Percentiles rank a stretch among this genome's conserved stretches.
These are phyloP conservation scores for Alternaria hordeiaustralica DNA, from an alignment of 2,329 filamentous ascomycete genomes.

Conservation along the genomic window DNA sequence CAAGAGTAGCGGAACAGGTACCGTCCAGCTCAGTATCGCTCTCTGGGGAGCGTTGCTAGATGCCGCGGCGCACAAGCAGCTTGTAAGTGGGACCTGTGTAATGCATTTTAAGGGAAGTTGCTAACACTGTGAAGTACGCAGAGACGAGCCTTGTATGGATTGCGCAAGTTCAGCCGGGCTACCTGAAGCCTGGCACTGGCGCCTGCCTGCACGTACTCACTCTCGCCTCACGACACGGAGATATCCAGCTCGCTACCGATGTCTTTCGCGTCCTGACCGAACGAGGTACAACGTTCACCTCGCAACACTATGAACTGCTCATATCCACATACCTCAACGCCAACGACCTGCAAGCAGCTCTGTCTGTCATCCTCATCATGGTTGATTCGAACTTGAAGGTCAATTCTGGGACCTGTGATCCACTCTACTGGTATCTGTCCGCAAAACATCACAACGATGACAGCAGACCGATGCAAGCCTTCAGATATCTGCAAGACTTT, in stretches of 20 bases:
- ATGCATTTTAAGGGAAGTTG: not conserved
- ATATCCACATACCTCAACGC: slow-evolving; percentile 70
- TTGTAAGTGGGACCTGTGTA: slow-evolving; percentile 49
- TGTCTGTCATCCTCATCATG: slow-evolving; percentile 78
- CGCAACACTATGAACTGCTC: slow-evolving; percentile 81
- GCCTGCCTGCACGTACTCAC: slow-evolving; percentile 73
- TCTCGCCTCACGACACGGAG: slow-evolving; percentile 71
- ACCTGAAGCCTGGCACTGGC: slow-evolving; percentile 69
- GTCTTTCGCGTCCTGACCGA: slow-evolving; percentile 71
- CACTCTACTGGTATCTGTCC: slow-evolving; percentile 65
- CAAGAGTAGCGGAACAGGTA: slow-evolving; percentile 26
- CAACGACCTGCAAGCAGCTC: slow-evolving; percentile 68
- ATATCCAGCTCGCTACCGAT: slow-evolving; percentile 72
- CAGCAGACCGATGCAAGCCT: slow-evolving; percentile 59
- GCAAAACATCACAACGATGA: slow-evolving; percentile 49
- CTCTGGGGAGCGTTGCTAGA: slow-evolving; percentile 79
- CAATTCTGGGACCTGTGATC: slow-evolving; percentile 66
- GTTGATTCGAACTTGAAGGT: slow-evolving; percentile 65
- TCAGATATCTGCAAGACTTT: slow-evolving; percentile 64
- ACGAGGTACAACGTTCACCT: slow-evolving; percentile 63
- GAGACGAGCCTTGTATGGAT: slow-evolving; percentile 76
- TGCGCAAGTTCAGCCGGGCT: slow-evolving; percentile 63
- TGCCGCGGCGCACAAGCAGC: slow-evolving; percentile 68
- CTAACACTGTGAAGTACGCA: slow-evolving; percentile 57
- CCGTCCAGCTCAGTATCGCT: slow-evolving; percentile 53